Percentiles rank a stretch among this genome's conserved stretches.
Conservation (phyloP, 164 flowering plant species). For the Dillenia turbinata region DNA sequence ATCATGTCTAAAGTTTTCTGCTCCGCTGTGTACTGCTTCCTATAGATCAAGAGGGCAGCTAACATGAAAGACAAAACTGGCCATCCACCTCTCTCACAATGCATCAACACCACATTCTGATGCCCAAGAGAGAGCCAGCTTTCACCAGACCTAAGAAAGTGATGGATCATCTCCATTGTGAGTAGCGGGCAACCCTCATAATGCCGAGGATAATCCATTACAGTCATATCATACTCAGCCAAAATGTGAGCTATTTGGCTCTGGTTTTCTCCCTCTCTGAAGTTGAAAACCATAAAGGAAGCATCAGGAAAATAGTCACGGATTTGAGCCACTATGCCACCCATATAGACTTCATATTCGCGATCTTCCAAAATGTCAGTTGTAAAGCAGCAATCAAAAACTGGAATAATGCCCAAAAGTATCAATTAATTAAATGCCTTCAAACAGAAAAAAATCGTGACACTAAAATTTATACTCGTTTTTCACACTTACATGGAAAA, state of each 20-base stretch:
- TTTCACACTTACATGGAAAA: no score
- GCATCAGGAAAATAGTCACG: slow-evolving; percentile 45
- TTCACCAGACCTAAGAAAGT: slow-evolving; percentile 55
- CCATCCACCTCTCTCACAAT: slow-evolving; percentile 67
- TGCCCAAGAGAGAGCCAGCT: slow-evolving; percentile 58
- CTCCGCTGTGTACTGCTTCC: slow-evolving; percentile 53
- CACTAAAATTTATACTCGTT: no score
- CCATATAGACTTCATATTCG: slow-evolving; percentile 40
- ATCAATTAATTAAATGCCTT: not conserved
- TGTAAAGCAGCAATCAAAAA: slow-evolving; percentile 64
- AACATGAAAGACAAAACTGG: slow-evolving; percentile 67
- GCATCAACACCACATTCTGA: slow-evolving; percentile 51
- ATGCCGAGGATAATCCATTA: slow-evolving; percentile 64
- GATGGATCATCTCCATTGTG: slow-evolving; percentile 58
- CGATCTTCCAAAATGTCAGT: slow-evolving; percentile 43
- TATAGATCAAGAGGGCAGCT: slow-evolving; percentile 51
- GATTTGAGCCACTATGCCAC: slow-evolving; percentile 43
- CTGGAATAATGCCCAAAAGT: no score
- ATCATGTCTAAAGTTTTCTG: slow-evolving; percentile 63
- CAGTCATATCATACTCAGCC: slow-evolving; percentile 51
- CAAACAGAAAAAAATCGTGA: not conserved
- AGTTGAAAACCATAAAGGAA: slow-evolving; percentile 56
- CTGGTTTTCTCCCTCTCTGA: slow-evolving; percentile 43
- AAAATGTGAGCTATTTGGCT: slow-evolving; percentile 35
- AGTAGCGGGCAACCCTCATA: slow-evolving; percentile 60